A percentile compares a stretch with the other conserved stretches of the same genome.
These are phyloP conservation scores for Calonectria naviculata DNA, from an alignment of 2,329 filamentous ascomycete genomes.

Conservation along the genomic window DNA sequence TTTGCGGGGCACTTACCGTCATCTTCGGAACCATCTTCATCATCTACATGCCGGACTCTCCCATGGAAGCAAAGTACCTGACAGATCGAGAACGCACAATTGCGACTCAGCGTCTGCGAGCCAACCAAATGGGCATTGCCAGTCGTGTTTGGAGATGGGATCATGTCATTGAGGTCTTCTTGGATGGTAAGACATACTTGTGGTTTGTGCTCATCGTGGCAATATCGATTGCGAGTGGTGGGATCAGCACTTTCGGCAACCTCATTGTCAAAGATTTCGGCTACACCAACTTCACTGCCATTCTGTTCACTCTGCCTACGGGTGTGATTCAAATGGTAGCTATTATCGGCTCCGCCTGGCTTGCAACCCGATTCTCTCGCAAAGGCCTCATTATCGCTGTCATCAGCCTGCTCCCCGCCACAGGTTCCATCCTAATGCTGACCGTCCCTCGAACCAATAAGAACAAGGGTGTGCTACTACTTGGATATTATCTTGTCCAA, in stretches of 20 bases:
- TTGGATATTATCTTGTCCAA: constrained; percentile 59
- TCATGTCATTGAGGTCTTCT: constrained; percentile 48
- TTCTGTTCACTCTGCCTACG: constrained; percentile 69
- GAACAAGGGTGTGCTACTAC: constrained; percentile 59
- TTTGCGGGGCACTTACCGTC: constrained; percentile 49
- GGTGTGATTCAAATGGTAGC: constrained; percentile 69
- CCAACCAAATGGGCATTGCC: constrained; percentile 56
- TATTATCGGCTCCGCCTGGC: constrained; percentile 61
- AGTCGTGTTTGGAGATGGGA: constrained; percentile 49
- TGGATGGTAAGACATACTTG: constrained; percentile 50
- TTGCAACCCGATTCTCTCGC: constrained; percentile 61
- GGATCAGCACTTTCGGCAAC: constrained; percentile 67
- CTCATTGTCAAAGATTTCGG: constrained; percentile 68
- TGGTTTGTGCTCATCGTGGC: constrained; percentile 56
- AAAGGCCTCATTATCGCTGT: constrained; percentile 64
- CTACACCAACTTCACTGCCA: constrained; percentile 63
- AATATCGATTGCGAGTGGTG: constrained; percentile 60
- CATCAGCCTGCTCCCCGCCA: constrained; percentile 63
- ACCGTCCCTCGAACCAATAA: constrained; percentile 54
- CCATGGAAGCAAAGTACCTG: constrained; percentile 67
- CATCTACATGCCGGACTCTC: constrained; percentile 70
- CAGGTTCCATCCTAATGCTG: constrained; percentile 57
- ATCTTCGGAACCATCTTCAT: constrained; percentile 58
- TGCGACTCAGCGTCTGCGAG: constrained; percentile 65
- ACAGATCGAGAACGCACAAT: constrained; percentile 64